These are phyloP conservation scores for Phaseolus coccineus DNA, from an alignment of 331 rosid genomes.

Conservation along the genomic window DNA sequence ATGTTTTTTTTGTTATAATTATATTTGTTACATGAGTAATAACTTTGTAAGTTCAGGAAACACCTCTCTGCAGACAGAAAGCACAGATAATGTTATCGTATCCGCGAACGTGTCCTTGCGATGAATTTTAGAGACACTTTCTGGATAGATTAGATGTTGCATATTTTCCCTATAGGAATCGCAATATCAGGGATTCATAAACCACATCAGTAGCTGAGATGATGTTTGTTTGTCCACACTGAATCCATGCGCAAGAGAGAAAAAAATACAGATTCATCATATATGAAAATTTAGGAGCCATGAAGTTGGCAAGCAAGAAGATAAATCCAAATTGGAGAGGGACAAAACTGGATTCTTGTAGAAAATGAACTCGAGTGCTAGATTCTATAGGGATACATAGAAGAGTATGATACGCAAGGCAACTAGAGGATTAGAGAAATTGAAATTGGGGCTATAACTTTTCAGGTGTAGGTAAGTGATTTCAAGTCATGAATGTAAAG, in stretches of 20 bases:
- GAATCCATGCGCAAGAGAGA: slow-evolving; percentile 38
- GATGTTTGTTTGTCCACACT: slow-evolving; percentile 26
- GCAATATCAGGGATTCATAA: slow-evolving; percentile 24
- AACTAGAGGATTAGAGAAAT: slow-evolving; percentile 5
- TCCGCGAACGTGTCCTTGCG: background rate
- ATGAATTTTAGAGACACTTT: background rate
- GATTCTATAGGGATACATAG: slow-evolving; percentile 21
- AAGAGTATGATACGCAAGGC: background rate
- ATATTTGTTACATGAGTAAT: no score
- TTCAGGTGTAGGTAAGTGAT: slow-evolving; percentile 52
- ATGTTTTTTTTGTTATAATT: no score
- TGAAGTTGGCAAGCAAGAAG: slow-evolving; percentile 28
- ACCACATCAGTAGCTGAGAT: background rate
- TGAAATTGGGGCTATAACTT: background rate
- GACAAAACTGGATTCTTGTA: slow-evolving; percentile 30
- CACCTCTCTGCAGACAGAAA: background rate
- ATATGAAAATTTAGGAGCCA: slow-evolving; percentile 12
- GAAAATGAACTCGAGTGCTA: background rate
- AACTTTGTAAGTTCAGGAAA: no score
- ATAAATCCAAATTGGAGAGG: slow-evolving; percentile 31
- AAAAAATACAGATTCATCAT: background rate
- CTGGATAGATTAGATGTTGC: slow-evolving; percentile 25
- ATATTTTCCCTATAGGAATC: slow-evolving; percentile 15
- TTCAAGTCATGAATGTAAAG: slow-evolving; percentile 55
- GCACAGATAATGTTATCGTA: background rate